Evolutionary conservation across 192 early-diverging fungal genomes (phyloP), one percentile per base, ranked within the genome.

Genomic region (Entophlyctis helioformis): DNA sequence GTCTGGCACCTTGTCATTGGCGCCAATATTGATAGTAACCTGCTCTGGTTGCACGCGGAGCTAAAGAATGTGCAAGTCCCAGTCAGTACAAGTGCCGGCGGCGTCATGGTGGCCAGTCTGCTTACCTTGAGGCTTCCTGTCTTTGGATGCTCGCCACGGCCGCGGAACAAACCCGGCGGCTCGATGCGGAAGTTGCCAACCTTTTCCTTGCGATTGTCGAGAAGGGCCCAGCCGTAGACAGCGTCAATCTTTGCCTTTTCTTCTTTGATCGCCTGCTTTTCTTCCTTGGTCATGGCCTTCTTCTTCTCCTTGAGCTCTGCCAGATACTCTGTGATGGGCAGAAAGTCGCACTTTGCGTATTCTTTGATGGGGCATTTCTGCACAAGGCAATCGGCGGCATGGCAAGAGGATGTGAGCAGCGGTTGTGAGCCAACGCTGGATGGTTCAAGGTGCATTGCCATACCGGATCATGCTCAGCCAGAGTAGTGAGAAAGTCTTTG

Each of bases 161-260:
- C 95, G 55, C 90, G 82, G 71, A 98, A 98, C 44, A 98, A 63
- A 33, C 79, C 81, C 21, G 95, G 95, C 32, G 95, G 95, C 69
- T 98, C 95, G 60, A 96, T 93, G 19, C 89, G 62, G 63, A 84
- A 98, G 70, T 96, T 96, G 18, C 95, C 95, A 29, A 98, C 84
- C 57, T 96, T 95, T 63, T 98, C 92, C 54, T 87, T 91, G 20
- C 89, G 74, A 1, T 89, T 88, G 55, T 98, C 86, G 10, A 98
- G 54, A 18, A 66, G 26, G 46, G 85, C 86, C 54, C 54, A 71
- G 11, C 80, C 73, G 55, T 78, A 98, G n/a, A 60, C 68, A 20
- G 83, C 83, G 35, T 98, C 91, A 7, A 86, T 28, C 35, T 49
- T 56, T 26, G 40, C 13, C 46, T 84, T 84, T 25, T 59, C 42